Evolutionary conservation across 768 basidiomycete species (phyloP), one percentile per base, ranked within the genome.

Genomic region (Suillus americanus): DNA sequence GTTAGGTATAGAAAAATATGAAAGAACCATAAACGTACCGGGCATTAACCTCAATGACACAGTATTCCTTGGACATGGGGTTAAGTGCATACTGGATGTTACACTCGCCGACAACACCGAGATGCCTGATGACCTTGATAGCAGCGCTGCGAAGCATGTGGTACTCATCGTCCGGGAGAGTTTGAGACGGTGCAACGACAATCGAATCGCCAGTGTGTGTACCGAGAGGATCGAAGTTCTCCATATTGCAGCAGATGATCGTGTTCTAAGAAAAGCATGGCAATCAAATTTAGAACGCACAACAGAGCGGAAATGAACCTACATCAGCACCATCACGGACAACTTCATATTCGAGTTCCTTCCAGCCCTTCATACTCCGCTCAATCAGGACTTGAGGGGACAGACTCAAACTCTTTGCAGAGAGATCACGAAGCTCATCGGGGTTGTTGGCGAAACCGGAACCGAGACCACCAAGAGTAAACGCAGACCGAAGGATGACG

Each of bases 121-220:
- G 85, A 79, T 95, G 93, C 66, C 97, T 89, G 65, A 89, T 89
- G 65, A 95, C 93, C 80, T 98, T 98, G 82, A 99, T 89, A 30
- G 97, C 97, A 62, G 97, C 97, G 66, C 91, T 95, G 62, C 97
- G 92, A 68, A 99, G 83, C 97, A 99, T 99, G 80, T 99, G 97
- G 79, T 99, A 99, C 73, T 98, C 95, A 74, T 95, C 93, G 71
- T 99, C 97, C 37, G 97, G 94, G 23, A 99, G 80, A 0, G 97
- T 99, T 78, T 99, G 97, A 4, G 96, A 98, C 1, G 97, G 97
- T 3, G 97, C 97, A 50, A 99, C 95, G 72, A 99, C 97, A 74
- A 99, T 99, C 14, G 97, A 99, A 77, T 99, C 97, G 69, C 97
- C 97, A 23, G 97, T 99, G 77, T 99, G 97, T 28, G 94, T 99